These are phyloP conservation scores for Schizosaccharomyces japonicus DNA, from an alignment of 805 yeast genomes.

Conservation along the genomic window DNA sequence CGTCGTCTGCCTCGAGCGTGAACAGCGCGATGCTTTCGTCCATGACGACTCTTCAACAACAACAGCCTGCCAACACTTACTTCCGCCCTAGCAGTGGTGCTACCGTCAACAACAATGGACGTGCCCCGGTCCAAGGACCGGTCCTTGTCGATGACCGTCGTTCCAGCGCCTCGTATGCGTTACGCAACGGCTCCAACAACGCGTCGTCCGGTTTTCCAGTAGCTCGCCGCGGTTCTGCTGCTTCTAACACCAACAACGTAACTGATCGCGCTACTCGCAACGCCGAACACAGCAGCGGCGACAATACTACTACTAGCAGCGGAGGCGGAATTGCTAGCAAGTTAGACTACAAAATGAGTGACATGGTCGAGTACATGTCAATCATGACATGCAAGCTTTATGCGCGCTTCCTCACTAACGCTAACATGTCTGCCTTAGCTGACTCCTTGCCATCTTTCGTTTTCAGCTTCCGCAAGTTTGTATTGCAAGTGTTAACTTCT, in stretches of 20 bases:
- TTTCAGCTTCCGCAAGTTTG: conserved; percentile 30
- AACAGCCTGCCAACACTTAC: too few relatives aligned
- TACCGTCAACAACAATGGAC: too few relatives aligned
- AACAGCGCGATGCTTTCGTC: too few relatives aligned
- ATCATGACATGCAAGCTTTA: conserved; percentile 32
- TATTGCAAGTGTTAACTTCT: conserved; percentile 51
- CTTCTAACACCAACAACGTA: neutral
- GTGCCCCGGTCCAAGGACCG: too few relatives aligned
- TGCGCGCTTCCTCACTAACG: conserved; percentile 11
- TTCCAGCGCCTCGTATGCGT: too few relatives aligned
- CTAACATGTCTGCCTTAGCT: conserved; percentile 19
- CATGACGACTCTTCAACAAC: too few relatives aligned
- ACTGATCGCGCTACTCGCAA: neutral
- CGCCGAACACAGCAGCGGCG: neutral
- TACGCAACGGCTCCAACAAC: too few relatives aligned
- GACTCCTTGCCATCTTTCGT: conserved; percentile 10
- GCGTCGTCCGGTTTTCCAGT: too few relatives aligned
- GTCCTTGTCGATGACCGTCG: too few relatives aligned
- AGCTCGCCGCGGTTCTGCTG: neutral
- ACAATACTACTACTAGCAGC: neutral
- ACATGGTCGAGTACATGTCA: conserved; percentile 60
- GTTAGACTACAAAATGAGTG: conserved; percentile 53
- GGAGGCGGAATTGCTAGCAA: conserved; percentile 55
- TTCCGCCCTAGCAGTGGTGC: too few relatives aligned
- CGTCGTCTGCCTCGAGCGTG: too few relatives aligned